Evolutionary conservation across 2,329 filamentous ascomycete species (phyloP).

Genomic region (Cladophialophora bantiana): DNA sequence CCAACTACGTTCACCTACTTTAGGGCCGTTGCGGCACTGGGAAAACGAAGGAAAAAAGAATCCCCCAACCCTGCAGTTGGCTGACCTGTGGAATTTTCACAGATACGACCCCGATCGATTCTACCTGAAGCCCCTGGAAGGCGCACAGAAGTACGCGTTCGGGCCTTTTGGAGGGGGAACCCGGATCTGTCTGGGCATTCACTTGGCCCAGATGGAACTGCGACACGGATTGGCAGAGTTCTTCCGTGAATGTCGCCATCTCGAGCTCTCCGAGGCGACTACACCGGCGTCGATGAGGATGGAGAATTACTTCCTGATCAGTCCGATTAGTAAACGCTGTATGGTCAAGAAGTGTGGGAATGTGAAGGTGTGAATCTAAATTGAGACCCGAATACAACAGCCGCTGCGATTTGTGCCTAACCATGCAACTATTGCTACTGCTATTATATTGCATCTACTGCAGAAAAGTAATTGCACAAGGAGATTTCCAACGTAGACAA

Average conservation of each 20-base stretch:
- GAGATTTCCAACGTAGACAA: too few relatives aligned
- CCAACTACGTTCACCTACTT: too few relatives aligned
- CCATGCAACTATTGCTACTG: too few relatives aligned
- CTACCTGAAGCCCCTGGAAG: constrained; percentile 40
- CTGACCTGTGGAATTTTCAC: not conserved
- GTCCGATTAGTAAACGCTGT: constrained; percentile 8
- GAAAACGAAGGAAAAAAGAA: not conserved
- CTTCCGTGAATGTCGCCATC: constrained; percentile 50
- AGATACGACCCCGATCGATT: constrained; percentile 61
- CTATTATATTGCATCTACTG: too few relatives aligned
- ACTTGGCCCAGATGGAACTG: constrained; percentile 68
- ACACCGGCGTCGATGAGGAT: constrained; percentile 17
- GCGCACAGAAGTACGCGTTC: constrained; percentile 53
- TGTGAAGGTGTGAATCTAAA: not conserved
- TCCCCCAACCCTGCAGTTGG: not conserved
- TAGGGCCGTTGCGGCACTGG: too few relatives aligned
- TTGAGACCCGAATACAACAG: not conserved
- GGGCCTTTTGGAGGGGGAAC: constrained; percentile 74
- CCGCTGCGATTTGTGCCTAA: not conserved
- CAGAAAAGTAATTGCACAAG: too few relatives aligned
- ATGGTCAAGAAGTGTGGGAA: constrained; percentile 5
- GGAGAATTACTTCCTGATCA: constrained; percentile 20
- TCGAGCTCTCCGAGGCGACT: constrained; percentile 1
- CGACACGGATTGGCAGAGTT: constrained; percentile 60
- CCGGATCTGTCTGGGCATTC: constrained; percentile 72